Evolutionary conservation across 140 eudicot genomes (phyloP).

Genomic region (Flaveria floridana): DNA sequence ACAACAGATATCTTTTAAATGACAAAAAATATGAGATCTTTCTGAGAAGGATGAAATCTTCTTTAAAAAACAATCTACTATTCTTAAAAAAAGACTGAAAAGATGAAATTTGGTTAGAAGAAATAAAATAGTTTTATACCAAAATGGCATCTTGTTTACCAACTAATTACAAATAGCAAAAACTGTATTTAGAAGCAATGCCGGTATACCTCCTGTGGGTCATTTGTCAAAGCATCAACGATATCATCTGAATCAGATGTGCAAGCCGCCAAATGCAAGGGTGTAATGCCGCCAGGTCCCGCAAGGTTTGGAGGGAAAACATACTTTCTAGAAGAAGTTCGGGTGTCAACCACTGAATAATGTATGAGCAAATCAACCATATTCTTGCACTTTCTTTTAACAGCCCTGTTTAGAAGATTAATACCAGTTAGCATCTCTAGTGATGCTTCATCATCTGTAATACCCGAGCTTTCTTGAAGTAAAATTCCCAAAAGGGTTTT

Average conservation of each 20-base stretch:
- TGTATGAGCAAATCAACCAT: slow-evolving; percentile 76
- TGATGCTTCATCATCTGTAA: slow-evolving; percentile 39
- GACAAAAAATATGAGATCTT: neutral
- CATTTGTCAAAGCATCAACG: slow-evolving; percentile 74
- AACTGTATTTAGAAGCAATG: neutral
- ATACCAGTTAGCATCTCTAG: slow-evolving; percentile 61
- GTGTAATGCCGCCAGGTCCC: slow-evolving; percentile 97
- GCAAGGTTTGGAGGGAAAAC: slow-evolving; percentile 64
- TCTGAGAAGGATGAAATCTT: neutral
- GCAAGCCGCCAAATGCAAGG: slow-evolving; percentile 87
- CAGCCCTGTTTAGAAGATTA: slow-evolving; percentile 77
- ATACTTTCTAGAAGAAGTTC: slow-evolving; percentile 40
- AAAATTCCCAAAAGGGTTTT: slow-evolving; percentile 65
- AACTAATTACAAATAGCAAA: neutral
- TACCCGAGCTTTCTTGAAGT: slow-evolving; percentile 43
- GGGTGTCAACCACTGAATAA: slow-evolving; percentile 43
- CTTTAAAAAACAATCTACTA: neutral
- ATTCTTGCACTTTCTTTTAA: slow-evolving; percentile 57
- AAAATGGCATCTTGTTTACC: neutral
- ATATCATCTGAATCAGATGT: slow-evolving; percentile 53
- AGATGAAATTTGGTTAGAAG: neutral
- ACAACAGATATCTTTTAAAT: neutral
- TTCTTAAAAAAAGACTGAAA: no score
- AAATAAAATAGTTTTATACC: neutral
- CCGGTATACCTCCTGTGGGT: slow-evolving; percentile 66